Conservation (phyloP, 129 eudicot species). For the Artemisia argyi region DNA sequence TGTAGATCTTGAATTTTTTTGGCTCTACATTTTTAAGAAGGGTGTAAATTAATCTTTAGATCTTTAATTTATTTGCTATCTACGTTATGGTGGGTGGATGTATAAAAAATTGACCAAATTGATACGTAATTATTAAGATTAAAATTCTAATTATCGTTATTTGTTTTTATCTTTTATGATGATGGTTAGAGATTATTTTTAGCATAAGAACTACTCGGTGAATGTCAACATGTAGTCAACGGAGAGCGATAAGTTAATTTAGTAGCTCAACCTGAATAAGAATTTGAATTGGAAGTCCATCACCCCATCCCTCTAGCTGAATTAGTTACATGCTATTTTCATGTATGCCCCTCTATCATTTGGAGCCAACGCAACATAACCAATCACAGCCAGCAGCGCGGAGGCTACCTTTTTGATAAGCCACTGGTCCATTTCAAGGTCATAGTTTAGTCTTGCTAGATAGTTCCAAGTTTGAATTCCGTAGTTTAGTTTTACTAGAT, state of each 20-base stretch:
- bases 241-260: neutral
- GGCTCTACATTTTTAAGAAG: neutral
- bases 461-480: neutral
- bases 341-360: neutral
- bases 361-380: neutral
- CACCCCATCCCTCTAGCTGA: neutral
- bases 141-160: neutral
- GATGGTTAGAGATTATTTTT: neutral
- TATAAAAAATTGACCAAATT: neutral
- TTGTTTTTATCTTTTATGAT: neutral
- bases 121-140: neutral
- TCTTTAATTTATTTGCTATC: neutral
- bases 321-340: neutral
- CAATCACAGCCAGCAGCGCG: neutral
- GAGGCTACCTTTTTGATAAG: neutral
- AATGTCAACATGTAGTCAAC: neutral
- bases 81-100: neutral
- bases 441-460: neutral
- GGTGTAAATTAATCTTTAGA: neutral
- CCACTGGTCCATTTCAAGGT: neutral
- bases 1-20: neutral
- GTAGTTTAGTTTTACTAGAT: neutral
- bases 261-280: neutral
- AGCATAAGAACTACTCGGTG: neutral
- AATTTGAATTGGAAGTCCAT: neutral